phyloP scores from a whole-genome alignment of 495 filamentous ascomycete species.

The Talaromyces nanjingensis region DNA sequence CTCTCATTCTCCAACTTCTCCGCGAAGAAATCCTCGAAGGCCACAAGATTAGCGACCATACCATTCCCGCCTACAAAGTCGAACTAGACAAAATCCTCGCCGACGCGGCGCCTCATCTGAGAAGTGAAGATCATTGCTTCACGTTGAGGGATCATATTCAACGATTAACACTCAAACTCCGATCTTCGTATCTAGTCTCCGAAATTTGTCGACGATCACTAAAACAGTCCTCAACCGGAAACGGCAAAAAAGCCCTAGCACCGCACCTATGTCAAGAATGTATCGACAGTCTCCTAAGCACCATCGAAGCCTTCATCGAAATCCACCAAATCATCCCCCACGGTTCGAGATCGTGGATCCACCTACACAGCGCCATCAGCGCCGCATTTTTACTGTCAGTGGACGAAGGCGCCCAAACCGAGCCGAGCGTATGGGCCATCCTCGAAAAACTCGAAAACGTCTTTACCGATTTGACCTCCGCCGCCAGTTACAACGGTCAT shows the following conservation, averaged over 20 bases:
- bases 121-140: slow-evolving; percentile 41
- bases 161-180: slow-evolving; percentile 48
- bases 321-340: slow-evolving; percentile 38
- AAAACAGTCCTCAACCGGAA: slow-evolving; percentile 27
- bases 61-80: slow-evolving; percentile 45
- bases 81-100: slow-evolving; percentile 44
- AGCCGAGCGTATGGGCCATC: slow-evolving; percentile 31
- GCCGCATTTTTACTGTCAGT: slow-evolving; percentile 42
- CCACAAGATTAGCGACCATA: slow-evolving; percentile 31
- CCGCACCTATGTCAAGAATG: slow-evolving; percentile 40
- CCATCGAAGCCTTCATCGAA: slow-evolving; percentile 41
- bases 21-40: slow-evolving; percentile 41
- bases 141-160: slow-evolving; percentile 45
- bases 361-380: slow-evolving; percentile 40
- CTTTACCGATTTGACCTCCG: not conserved
- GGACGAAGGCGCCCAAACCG: slow-evolving; percentile 35
- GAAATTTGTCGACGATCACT: slow-evolving; percentile 55
- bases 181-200: slow-evolving; percentile 51
- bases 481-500: not conserved
- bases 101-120: slow-evolving; percentile 45
- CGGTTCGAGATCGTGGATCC: slow-evolving; percentile 40
- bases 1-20: slow-evolving; percentile 48
- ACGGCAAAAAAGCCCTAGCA: slow-evolving; percentile 27
- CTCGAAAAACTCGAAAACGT: slow-evolving; percentile 29
- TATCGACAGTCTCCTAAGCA: slow-evolving; percentile 32